Evolutionary conservation across 106 monocot species (phyloP), one percentile per base, ranked within the genome.

Genomic region (Dendrobium catenatum): DNA sequence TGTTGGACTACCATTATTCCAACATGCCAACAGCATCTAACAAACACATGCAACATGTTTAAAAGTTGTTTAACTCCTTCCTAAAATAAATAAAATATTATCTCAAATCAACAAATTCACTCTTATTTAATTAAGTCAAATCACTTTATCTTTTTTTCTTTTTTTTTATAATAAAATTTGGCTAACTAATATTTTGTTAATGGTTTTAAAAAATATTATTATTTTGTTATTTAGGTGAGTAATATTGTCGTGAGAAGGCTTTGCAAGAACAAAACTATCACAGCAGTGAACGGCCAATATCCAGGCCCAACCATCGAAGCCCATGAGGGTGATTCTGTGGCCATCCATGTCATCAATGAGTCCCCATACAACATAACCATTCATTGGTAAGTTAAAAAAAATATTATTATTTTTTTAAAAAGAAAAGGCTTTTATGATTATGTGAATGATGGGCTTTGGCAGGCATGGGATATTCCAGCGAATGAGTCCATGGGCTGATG

Each of bases 391-490:
- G n/a, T 44, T 33, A 6, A 72, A 72, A 11, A 0, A 13, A 2
- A 72, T 26, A 72, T 20, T 17, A 66, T 20, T 66, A 37, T 48
- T 48, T 8, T 48, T 20, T 66, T 22, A 8, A 5, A 22, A 51
- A 15, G 51, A 1, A 51, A 51, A 13, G 13, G 13, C 2, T 13
- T 17, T 46, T n/a, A 47, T 76, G 5, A 5, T 15, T 44, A 76
- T 49, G 15, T 26, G 15, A 51, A 51, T 51, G 13, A 51, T 51
- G 37, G 37, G 37, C 37, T 2, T 2, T 37, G 29, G 42, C 88
- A 95, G 95, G 96, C 96, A 96, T 64, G 96, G 96, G 33, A 86
- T 96, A 56, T 89, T 93, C 77, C 95, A 96, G 84, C 37, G 44
- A 6, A 27, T 85, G 42, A 89, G 42, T 6, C 86, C 68, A 4